Conservation (phyloP, 106 monocot species). For the Dioscorea dumetorum region DNA sequence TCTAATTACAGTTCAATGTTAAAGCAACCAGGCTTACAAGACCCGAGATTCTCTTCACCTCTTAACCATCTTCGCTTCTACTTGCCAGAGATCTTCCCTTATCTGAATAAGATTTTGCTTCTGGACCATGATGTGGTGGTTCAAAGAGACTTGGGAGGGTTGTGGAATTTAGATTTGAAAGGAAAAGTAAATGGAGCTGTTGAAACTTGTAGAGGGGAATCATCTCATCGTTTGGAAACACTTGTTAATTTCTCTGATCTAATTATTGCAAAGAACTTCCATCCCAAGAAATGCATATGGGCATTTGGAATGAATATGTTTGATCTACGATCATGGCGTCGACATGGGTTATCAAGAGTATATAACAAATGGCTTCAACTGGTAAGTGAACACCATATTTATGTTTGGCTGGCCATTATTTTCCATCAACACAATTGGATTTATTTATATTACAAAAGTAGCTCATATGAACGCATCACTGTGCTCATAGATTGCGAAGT, state of each 20-base stretch:
- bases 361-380: conserved; percentile 57
- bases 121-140: conserved; percentile 94
- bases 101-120: conserved; percentile 60
- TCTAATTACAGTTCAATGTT: conserved; percentile 37
- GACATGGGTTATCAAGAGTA: conserved; percentile 29
- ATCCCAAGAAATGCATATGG: conserved; percentile 52
- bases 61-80: conserved; percentile 89
- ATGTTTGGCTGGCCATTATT: background rate
- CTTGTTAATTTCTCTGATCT: conserved; percentile 58
- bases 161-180: conserved; percentile 66
- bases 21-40: conserved; percentile 25
- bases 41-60: conserved; percentile 60
- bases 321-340: conserved; percentile 71
- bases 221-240: conserved; percentile 29
- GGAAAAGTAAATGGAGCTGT: conserved; percentile 77
- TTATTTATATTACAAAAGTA: background rate
- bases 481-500: background rate
- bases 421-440: background rate
- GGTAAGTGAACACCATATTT: conserved; percentile 29
- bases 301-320: conserved; percentile 93
- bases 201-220: conserved; percentile 32
- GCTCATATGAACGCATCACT: background rate
- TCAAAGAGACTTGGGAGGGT: conserved; percentile 46
- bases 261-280: conserved; percentile 31
- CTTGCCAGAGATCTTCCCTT: conserved; percentile 80